phyloP scores from a whole-genome alignment of 164 flowering plant genomes.

The Brasenia schreberi region DNA sequence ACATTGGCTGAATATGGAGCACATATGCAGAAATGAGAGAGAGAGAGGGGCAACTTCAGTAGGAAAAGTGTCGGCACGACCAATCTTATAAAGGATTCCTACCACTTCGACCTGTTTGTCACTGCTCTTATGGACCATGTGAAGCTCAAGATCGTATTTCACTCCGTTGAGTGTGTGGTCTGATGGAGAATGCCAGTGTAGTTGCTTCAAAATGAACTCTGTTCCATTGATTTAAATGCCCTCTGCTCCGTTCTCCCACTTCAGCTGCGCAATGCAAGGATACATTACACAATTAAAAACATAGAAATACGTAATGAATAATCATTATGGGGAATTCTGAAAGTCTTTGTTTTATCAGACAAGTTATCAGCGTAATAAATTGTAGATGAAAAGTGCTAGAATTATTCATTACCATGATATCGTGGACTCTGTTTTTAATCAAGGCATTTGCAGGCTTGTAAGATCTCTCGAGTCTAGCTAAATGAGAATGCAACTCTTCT shows the following conservation, averaged over 20 bases:
- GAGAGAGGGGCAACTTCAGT: conserved; percentile 17
- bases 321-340: too few relatives aligned
- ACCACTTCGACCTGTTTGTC: conserved; percentile 30
- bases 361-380: too few relatives aligned
- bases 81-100: conserved; percentile 40
- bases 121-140: conserved; percentile 40
- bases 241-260: conserved; percentile 30
- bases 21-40: background rate
- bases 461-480: conserved; percentile 20
- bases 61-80: conserved; percentile 38
- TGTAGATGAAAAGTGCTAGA: too few relatives aligned
- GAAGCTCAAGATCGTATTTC: conserved; percentile 38
- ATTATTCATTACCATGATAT: conserved; percentile 26
- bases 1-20: background rate
- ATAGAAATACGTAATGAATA: too few relatives aligned
- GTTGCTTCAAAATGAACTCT: conserved; percentile 20
- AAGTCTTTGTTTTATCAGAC: too few relatives aligned
- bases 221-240: conserved; percentile 21
- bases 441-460: conserved; percentile 33
- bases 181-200: conserved; percentile 55
- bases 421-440: conserved; percentile 39
- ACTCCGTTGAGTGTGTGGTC: conserved; percentile 41
- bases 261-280: conserved; percentile 16
- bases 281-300: too few relatives aligned
- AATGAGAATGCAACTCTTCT: conserved; percentile 8